Evolutionary conservation across 2,329 filamentous ascomycete genomes (phyloP).

Genomic region (Fusarium vanettenii): DNA sequence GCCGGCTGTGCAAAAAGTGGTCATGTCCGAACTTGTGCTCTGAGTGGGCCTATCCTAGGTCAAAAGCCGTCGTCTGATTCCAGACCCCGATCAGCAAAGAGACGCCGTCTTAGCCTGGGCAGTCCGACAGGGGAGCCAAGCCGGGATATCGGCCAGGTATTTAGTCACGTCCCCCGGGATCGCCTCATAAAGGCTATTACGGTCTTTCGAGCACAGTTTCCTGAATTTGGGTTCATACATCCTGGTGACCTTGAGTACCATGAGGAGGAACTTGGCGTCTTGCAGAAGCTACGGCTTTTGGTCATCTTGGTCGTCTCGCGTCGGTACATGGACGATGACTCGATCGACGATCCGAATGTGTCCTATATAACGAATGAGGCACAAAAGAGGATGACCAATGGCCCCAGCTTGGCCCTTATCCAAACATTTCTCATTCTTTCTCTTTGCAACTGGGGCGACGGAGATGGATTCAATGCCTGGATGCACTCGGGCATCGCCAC

Average conservation of each 20-base stretch:
- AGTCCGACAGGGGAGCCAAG: neutral
- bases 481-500: constrained; percentile 42
- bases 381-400: constrained; percentile 21
- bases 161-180: neutral
- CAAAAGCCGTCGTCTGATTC: neutral
- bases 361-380: constrained; percentile 20
- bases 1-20: constrained; percentile 37
- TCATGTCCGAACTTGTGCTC: constrained; percentile 15
- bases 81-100: constrained; percentile 14
- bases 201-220: constrained; percentile 37
- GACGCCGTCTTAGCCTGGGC: constrained; percentile 3
- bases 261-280: neutral
- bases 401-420: constrained; percentile 30
- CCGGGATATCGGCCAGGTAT: constrained; percentile 16
- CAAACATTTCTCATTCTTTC: constrained; percentile 37
- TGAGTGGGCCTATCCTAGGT: constrained; percentile 28
- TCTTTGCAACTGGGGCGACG: constrained; percentile 41
- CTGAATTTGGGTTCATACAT: constrained; percentile 39
- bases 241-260: constrained; percentile 40
- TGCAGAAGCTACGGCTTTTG: constrained; percentile 32
- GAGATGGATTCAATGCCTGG: constrained; percentile 43
- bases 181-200: constrained; percentile 22
- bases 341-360: neutral
- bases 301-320: constrained; percentile 26
- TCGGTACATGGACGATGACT: constrained; percentile 11